phyloP scores from a whole-genome alignment of 306 rosid genomes.

The Ormosia semicastrata region DNA sequence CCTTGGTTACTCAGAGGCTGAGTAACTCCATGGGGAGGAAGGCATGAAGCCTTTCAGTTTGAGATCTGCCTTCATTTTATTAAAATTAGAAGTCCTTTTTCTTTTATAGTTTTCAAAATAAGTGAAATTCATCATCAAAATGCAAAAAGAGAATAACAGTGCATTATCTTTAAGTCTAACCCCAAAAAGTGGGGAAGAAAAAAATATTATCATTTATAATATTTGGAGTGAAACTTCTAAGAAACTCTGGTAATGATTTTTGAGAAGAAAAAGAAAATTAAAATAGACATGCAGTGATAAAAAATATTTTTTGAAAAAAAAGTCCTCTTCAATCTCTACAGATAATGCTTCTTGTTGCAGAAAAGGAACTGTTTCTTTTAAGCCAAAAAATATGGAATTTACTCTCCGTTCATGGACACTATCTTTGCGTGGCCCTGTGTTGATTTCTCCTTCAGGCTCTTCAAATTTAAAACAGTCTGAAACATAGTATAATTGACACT shows the following conservation, averaged over 20 bases:
- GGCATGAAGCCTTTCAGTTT: background rate
- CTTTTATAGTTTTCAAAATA: background rate
- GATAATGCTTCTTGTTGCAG: constrained; percentile 1
- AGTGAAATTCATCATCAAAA: background rate
- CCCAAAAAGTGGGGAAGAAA: background rate
- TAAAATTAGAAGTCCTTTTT: background rate
- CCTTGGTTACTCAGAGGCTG: background rate
- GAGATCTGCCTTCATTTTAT: background rate
- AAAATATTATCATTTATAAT: background rate
- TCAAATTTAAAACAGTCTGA: background rate
- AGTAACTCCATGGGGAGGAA: background rate
- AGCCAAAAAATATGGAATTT: background rate
- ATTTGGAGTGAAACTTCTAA: constrained; percentile 9
- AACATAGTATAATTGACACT: background rate
- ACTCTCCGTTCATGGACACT: constrained; percentile 1
- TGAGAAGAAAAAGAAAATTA: background rate
- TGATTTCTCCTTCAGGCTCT: constrained; percentile 13
- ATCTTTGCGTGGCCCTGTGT: background rate
- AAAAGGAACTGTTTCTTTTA: background rate
- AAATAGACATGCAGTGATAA: background rate
- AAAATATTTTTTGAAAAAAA: background rate
- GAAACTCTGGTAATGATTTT: background rate
- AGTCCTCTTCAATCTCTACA: background rate
- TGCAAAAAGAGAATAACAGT: background rate
- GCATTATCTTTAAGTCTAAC: background rate